phyloP scores from a whole-genome alignment of 768 basidiomycete species.

The Russula abietina region DNA sequence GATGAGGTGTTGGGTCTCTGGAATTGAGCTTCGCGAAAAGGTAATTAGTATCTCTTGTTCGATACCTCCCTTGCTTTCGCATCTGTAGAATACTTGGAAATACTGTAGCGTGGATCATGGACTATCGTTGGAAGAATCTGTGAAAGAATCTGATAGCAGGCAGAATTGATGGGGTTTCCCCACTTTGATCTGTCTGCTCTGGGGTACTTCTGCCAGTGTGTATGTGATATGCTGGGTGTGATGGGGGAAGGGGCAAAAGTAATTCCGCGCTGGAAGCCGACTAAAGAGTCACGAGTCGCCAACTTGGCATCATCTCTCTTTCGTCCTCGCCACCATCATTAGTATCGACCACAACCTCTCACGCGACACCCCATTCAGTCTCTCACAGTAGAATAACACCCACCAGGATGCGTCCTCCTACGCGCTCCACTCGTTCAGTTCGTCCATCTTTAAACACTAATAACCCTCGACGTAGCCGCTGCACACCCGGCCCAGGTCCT shows the following conservation, averaged over 20 bases:
- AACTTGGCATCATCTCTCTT: neutral
- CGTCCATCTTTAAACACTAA: conserved; percentile 19
- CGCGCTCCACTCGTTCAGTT: conserved; percentile 30
- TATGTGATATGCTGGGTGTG: neutral
- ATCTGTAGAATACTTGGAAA: neutral
- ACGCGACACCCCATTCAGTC: conserved; percentile 13
- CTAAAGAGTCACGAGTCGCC: neutral
- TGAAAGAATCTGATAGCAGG: no score
- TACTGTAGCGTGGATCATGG: no score
- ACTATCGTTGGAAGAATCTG: no score
- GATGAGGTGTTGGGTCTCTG: conserved; percentile 30
- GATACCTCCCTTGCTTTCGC: neutral
- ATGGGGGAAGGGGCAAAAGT: neutral
- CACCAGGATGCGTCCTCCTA: conserved; percentile 27
- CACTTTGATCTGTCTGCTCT: neutral
- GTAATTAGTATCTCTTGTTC: neutral
- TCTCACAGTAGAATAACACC: conserved; percentile 1
- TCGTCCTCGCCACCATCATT: neutral
- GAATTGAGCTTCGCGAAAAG: neutral
- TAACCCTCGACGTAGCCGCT: neutral
- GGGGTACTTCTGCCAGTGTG: neutral
- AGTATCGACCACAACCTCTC: neutral
- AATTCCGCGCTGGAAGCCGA: neutral
- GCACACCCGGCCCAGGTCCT: neutral
- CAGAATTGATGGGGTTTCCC: no score